Evolutionary conservation across 2,329 filamentous ascomycete genomes (phyloP).

Genomic region (Mollisia scopiformis): DNA sequence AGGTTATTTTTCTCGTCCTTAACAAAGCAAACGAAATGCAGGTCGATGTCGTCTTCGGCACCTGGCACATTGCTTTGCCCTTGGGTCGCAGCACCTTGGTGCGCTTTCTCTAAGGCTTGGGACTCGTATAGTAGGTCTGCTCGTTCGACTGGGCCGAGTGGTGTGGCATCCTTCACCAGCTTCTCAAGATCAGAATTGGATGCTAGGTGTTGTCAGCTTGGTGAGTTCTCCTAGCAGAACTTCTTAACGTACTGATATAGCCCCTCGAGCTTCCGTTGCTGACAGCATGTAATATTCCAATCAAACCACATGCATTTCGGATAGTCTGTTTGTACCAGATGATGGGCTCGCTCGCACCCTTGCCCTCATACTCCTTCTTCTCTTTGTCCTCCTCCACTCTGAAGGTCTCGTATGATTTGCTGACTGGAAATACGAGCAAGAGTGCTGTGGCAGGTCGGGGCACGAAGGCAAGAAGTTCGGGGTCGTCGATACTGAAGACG

Average conservation of each 20-base stretch:
- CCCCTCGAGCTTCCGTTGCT: slow-evolving; percentile 79
- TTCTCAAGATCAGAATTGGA: slow-evolving; percentile 51
- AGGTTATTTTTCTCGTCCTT: slow-evolving; percentile 69
- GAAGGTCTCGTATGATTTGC: slow-evolving; percentile 77
- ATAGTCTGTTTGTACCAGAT: slow-evolving; percentile 97
- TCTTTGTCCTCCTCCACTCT: slow-evolving; percentile 74
- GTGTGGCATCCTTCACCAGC: slow-evolving; percentile 71
- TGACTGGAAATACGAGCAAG: slow-evolving; percentile 91
- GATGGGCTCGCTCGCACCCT: slow-evolving; percentile 73
- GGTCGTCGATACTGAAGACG: slow-evolving; percentile 89
- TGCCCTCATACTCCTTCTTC: slow-evolving; percentile 65
- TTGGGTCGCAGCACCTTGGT: slow-evolving; percentile 84
- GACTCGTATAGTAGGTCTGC: slow-evolving; percentile 80
- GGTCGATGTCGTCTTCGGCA: slow-evolving; percentile 76
- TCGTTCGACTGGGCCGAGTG: slow-evolving; percentile 67
- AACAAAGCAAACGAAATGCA: slow-evolving; percentile 96
- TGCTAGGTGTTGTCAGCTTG: slow-evolving; percentile 32
- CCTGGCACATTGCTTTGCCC: slow-evolving; percentile 73
- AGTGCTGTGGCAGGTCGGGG: slow-evolving; percentile 88
- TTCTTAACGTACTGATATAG: slow-evolving; percentile 78
- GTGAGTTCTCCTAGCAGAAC: neutral
- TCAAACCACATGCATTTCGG: slow-evolving; percentile 89
- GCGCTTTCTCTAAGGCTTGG: slow-evolving; percentile 74
- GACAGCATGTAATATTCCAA: slow-evolving; percentile 83
- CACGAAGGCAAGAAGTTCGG: slow-evolving; percentile 83